Evolutionary conservation across 345 rosid species (phyloP).

Genomic region (Eucalyptus marginata): DNA sequence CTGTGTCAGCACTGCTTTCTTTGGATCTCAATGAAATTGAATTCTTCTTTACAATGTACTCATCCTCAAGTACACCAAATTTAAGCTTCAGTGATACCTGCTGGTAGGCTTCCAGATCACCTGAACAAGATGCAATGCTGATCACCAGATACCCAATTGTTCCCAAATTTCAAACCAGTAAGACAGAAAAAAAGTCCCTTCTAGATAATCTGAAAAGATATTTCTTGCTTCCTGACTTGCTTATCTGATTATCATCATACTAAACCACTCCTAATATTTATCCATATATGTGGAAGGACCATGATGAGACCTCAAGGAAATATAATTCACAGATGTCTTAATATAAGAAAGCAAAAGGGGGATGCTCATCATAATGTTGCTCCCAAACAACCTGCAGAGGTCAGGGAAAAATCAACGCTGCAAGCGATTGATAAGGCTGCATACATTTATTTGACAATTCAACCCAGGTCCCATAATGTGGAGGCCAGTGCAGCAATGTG

Average conservation of each 20-base stretch:
- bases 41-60: constrained; percentile 18
- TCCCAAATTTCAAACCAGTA: neutral
- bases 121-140: constrained; percentile 16
- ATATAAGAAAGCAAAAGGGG: neutral
- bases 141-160: neutral
- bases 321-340: neutral
- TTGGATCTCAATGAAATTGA: constrained; percentile 20
- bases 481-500: neutral
- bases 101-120: constrained; percentile 63
- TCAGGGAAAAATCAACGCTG: neutral
- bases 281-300: neutral
- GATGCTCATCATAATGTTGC: neutral
- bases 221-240: neutral
- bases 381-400: neutral
- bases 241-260: neutral
- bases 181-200: neutral
- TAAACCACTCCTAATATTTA: neutral
- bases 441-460: neutral
- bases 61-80: constrained; percentile 63
- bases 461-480: neutral
- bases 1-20: constrained; percentile 31
- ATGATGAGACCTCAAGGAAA: neutral
- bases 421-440: neutral
- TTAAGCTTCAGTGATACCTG: constrained; percentile 74
- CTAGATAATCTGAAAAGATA: neutral